Conservation (phyloP, 2,329 filamentous ascomycete genomes). For the Monosporascus cannonballus region DNA sequence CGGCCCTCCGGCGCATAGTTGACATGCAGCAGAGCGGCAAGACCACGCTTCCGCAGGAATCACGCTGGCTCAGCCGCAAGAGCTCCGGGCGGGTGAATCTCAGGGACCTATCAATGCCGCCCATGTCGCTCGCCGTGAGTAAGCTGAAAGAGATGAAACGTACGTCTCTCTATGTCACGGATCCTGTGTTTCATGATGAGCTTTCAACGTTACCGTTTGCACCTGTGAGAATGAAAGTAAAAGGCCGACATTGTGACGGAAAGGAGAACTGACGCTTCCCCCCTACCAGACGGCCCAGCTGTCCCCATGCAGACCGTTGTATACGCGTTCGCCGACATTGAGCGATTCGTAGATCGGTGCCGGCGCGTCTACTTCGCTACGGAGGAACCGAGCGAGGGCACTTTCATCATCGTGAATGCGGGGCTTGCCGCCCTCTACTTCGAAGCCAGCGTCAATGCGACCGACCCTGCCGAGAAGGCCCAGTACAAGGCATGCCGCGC, state of each 20-base stretch:
- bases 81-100: slow-evolving; percentile 40
- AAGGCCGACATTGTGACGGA: background rate
- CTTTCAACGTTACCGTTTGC: background rate
- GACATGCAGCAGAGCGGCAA: slow-evolving; percentile 36
- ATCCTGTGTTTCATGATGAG: background rate
- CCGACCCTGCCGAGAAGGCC: slow-evolving; percentile 17
- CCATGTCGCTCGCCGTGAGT: slow-evolving; percentile 42
- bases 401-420: slow-evolving; percentile 35
- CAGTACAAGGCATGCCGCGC: slow-evolving; percentile 18
- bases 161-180: slow-evolving; percentile 13
- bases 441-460: slow-evolving; percentile 18
- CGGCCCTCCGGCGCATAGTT: slow-evolving; percentile 46
- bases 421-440: slow-evolving; percentile 28
- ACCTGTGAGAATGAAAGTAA: too few relatives aligned
- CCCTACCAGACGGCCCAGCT: slow-evolving; percentile 31
- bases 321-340: slow-evolving; percentile 42
- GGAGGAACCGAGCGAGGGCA: slow-evolving; percentile 43
- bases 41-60: background rate
- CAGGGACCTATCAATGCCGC: slow-evolving; percentile 48
- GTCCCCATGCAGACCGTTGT: slow-evolving; percentile 45
- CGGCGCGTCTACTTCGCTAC: slow-evolving; percentile 44
- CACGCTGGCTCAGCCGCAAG: slow-evolving; percentile 27
- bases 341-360: slow-evolving; percentile 45
- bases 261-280: background rate
- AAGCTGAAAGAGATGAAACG: slow-evolving; percentile 43